Evolutionary conservation across 768 basidiomycete genomes (phyloP), one percentile per base, ranked within the genome.

Genomic region (Neoboletus magnificus): DNA sequence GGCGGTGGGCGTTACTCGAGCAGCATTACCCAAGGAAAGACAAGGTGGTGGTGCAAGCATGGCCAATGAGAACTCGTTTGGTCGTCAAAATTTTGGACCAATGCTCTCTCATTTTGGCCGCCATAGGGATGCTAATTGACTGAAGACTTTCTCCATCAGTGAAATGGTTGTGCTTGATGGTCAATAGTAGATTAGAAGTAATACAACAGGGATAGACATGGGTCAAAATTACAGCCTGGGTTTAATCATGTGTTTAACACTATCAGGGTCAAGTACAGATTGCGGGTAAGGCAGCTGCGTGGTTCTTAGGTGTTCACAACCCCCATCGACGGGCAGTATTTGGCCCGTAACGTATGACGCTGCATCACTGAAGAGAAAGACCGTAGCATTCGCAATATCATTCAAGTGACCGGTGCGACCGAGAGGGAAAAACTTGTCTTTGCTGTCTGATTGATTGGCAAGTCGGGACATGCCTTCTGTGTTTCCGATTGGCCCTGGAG

Each of bases 311-410:
- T 86, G 82, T 66, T 85, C 82, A 37, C 52, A 63, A 11, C 78
- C 87, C 41, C 89, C 89, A 60, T 91, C 88, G 25, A 90, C 85
- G 27, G 80, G 78, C 35, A 91, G 68, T n/a, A 88, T 72, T 62
- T 88, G 86, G 4, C 91, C 91, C 1, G 87, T 87, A 54, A 93
- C 82, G 68, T 81, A 91, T 7, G 82, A 73, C 13, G 89, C 90
- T 4, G 88, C 90, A 48, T 83, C 81, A 62, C 90, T 92, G 74
- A 93, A 91, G 40, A 95, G 76, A 72, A 91, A 95, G 4, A 91
- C 74, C 0, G 89, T 76, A 22, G 84, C 80, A 64, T 87, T 87
- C 6, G 81, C 89, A 53, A 89, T 73, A 61, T 93, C 91, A 36
- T 78, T 70, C 52, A 84, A 64, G 45, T 79, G 69, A 30, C 87